These are phyloP conservation scores for Acanthamoeba culbertsoni DNA, from an alignment of 208 protist species.

Conservation along the genomic window DNA sequence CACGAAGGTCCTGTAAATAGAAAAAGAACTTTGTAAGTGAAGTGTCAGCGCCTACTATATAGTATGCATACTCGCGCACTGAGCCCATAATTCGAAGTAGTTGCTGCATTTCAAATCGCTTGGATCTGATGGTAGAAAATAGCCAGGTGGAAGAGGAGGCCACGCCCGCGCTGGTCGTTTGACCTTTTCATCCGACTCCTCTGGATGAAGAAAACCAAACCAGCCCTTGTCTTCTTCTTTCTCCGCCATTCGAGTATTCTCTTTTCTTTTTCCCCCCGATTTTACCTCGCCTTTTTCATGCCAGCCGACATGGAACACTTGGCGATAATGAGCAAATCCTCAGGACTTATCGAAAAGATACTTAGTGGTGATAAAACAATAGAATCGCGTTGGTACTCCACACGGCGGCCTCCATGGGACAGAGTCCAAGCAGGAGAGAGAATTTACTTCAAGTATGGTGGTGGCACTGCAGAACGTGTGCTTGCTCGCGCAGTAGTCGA, in stretches of 20 bases:
- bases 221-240: neutral
- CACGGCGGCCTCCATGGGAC: neutral
- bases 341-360: neutral
- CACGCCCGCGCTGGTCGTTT: neutral
- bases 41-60: too few species aligned
- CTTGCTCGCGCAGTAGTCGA: neutral
- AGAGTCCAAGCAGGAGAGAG: neutral
- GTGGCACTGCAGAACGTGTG: neutral
- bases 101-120: neutral
- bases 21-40: neutral
- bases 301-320: neutral
- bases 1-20: neutral
- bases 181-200: neutral
- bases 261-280: neutral
- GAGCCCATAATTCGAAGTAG: neutral
- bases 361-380: neutral
- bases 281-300: neutral
- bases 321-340: neutral
- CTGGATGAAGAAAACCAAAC: neutral
- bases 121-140: neutral
- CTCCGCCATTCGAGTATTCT: neutral
- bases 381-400: neutral
- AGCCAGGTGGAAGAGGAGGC: neutral
- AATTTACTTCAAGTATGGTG: slow-evolving; percentile 2
- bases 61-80: neutral